Base-by-base conservation (phyloP, 257 asterid genomes). In the Leptodermis oblonga region DNA sequence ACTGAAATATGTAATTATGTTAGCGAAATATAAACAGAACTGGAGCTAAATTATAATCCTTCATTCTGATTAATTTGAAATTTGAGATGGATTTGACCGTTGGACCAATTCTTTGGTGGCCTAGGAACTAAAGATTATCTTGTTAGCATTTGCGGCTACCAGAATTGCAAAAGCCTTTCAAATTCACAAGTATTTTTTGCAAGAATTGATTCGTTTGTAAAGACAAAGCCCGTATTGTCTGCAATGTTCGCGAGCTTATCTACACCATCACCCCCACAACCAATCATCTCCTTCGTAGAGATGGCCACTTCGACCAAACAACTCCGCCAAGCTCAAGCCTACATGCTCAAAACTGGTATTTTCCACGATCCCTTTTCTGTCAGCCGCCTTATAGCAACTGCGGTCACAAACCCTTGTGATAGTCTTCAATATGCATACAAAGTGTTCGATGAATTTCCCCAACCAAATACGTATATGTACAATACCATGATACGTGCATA, bases 291-390 rank as follows among this genome's bases (percentile, higher is more conserved):
- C 34, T 76, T 80, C 62, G 42, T 53, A 65, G 84, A 80, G 3
- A 70, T 15, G 59, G 81, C 78, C 49, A 65, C 52, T 52, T 73
- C 79, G 66, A 66, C 73, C 4, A 60, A 78, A 12, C 70, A 77
- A 68, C 76, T 80, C 75, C 76, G 68, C 7, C 84, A 80, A 64
- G 77, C 76, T 49, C 86, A 82, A 22, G 81, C 81, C 62, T 59
- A 73, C 43, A 62, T 76, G 77, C 79, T 82, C 59, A 82, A 82
- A 82, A 70, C 83, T 8, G 79, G 79, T 56, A 48, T 73, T 49
- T 76, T 79, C 14, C 76, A 66, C 13, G 48, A 76, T 11, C 68
- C 81, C 46, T 76, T 58, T 53, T 39, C 79, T 37, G 70, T 72
- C 36, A 76, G 80, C 77, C 83, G 86, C 69, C 80, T 82, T 26